Evolutionary conservation across 192 early-diverging fungal species (phyloP), one percentile per base, ranked within the genome.

Genomic region (Mortierella antarctica): DNA sequence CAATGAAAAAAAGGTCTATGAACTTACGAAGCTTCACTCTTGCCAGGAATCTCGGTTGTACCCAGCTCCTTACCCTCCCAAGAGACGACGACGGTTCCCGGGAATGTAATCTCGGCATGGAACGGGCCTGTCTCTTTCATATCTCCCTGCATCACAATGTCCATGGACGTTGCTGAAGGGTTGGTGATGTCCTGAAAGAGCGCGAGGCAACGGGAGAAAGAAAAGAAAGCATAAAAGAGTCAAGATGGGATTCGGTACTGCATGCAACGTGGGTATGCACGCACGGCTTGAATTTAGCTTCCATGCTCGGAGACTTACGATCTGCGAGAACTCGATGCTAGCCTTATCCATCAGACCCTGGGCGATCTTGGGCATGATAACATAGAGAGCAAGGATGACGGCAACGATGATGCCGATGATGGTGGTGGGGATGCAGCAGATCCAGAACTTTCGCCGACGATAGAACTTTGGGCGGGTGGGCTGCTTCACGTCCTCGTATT

Each of bases 321-420:
- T 65, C 49, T 73, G 55, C 7, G 62, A 51, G 23, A 73, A 65
- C 39, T 52, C 65, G 20, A 73, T 73, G 4, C 31, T 65, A 18
- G 71, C 62, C 54, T 73, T 73, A 55, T 73, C 57, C 71, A 73
- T 73, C 4, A 73, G 62, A 13, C 55, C 39, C 67, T 88, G 84
- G 23, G 83, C 82, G 61, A 88, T 84, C 62, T 80, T 83, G 21
- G 87, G 87, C 73, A 88, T 85, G 45, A 81, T 69, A 8, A 88
- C 87, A 65, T 87, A 86, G 23, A 86, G 57, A n/a, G 82, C 67
- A 7, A 88, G 50, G 44, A 82, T 56, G 10, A 88, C 80, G 21
- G 85, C 67, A 45, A 86, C 78, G 44, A 85, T 70, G 51, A 84
- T 50, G 12, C 73, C 15, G 40, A 88, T 82, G 48, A 83, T 73